Conservation (phyloP, 2,329 filamentous ascomycete species). For the Alternaria atra region DNA sequence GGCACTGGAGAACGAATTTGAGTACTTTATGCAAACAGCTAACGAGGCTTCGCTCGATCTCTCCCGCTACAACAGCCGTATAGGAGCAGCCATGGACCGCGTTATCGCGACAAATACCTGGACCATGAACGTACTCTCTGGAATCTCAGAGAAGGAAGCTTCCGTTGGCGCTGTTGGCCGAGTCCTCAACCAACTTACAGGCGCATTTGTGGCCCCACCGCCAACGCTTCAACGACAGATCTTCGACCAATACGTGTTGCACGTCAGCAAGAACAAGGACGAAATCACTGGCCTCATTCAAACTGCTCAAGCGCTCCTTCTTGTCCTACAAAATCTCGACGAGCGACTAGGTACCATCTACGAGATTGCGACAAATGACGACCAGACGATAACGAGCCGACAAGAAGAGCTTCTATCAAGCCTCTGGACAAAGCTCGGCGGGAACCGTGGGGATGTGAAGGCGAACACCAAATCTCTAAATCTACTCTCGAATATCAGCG, state of each 20-base stretch:
- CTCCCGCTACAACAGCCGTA: conserved; percentile 78
- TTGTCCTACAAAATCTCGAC: conserved; percentile 73
- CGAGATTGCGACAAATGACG: conserved; percentile 72
- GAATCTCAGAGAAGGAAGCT: conserved; percentile 60
- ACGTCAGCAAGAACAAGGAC: conserved; percentile 74
- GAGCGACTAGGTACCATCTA: conserved; percentile 74
- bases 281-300: conserved; percentile 73
- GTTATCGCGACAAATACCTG: conserved; percentile 79
- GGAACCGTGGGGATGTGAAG: conserved; percentile 68
- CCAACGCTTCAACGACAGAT: conserved; percentile 59
- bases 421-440: conserved; percentile 79
- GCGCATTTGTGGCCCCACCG: conserved; percentile 63
- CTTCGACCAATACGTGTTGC: conserved; percentile 77
- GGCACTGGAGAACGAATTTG: conserved; percentile 78
- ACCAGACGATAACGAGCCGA: conserved; percentile 64
- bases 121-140: conserved; percentile 75
- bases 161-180: conserved; percentile 50
- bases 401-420: conserved; percentile 73
- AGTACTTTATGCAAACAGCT: conserved; percentile 76
- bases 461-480: conserved; percentile 70
- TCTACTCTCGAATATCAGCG: conserved; percentile 71
- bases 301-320: conserved; percentile 74
- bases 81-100: conserved; percentile 76
- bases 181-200: conserved; percentile 59
- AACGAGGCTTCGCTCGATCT: conserved; percentile 71